phyloP scores from a whole-genome alignment of 2,329 filamentous ascomycete species.

The Colletotrichum gloeosporioides region DNA sequence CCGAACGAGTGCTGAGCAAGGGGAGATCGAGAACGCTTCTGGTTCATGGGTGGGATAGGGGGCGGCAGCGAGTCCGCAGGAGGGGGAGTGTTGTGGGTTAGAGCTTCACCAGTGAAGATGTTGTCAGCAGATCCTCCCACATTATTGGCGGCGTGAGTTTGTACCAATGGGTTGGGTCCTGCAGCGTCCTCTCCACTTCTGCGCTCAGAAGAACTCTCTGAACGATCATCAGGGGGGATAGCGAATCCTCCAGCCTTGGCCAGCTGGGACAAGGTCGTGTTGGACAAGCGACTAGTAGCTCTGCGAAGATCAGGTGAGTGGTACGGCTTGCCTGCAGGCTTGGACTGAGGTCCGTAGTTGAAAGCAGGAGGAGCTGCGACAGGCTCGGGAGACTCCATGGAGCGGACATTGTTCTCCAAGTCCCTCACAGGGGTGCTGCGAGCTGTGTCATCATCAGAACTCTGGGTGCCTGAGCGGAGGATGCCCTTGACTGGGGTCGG shows the following conservation, averaged over 20 bases:
- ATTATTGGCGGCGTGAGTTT: constrained; percentile 54
- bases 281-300: constrained; percentile 84
- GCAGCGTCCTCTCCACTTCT: constrained; percentile 37
- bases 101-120: constrained; percentile 58
- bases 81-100: constrained; percentile 42
- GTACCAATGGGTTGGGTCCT: constrained; percentile 44
- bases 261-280: constrained; percentile 80
- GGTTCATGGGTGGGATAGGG: constrained; percentile 44
- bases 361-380: constrained; percentile 82
- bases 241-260: constrained; percentile 68
- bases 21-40: constrained; percentile 51
- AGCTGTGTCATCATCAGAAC: constrained; percentile 58
- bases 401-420: constrained; percentile 55
- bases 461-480: constrained; percentile 35
- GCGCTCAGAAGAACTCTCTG: constrained; percentile 33
- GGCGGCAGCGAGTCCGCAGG: constrained; percentile 44
- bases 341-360: constrained; percentile 73
- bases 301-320: constrained; percentile 79
- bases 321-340: constrained; percentile 72
- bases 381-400: constrained; percentile 72
- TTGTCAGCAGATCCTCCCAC: constrained; percentile 60
- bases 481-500: constrained; percentile 44
- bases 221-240: constrained; percentile 40
- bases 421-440: constrained; percentile 51
- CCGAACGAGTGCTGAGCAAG: constrained; percentile 41